Evolutionary conservation across 164 flowering plant species (phyloP).

Genomic region (Echeveria elegans): DNA sequence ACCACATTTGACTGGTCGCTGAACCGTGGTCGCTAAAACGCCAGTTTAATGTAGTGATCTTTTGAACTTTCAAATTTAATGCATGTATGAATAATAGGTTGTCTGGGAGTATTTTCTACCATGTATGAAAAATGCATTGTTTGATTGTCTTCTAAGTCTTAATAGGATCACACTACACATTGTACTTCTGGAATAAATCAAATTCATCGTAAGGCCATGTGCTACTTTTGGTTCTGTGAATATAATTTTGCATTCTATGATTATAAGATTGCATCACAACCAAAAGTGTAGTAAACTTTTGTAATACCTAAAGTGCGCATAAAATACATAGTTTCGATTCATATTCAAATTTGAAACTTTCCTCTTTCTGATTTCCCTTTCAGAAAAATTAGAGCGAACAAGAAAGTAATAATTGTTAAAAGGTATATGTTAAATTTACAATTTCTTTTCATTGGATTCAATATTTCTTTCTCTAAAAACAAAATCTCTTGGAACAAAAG

Average conservation of each 20-base stretch:
- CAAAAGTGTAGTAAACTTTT: background rate
- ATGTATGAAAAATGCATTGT: no score
- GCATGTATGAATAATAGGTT: background rate
- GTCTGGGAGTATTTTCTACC: background rate
- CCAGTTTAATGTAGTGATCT: no score
- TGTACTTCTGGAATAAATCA: background rate
- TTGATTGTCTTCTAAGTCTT: background rate
- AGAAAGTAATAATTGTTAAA: background rate
- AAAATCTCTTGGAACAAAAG: background rate
- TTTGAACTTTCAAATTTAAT: no score
- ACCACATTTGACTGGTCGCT: no score
- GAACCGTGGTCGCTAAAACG: no score
- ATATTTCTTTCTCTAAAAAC: background rate
- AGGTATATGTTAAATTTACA: background rate
- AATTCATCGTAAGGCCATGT: background rate
- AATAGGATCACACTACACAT: background rate
- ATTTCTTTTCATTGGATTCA: background rate
- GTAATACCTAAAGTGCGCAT: background rate
- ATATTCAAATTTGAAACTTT: background rate
- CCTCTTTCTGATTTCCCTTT: background rate
- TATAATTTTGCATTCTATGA: background rate
- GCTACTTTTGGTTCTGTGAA: background rate
- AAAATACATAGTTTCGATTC: background rate
- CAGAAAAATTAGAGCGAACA: background rate
- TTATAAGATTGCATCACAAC: background rate